phyloP scores from a whole-genome alignment of 2,329 filamentous ascomycete species.

The Monosporascus sp. region DNA sequence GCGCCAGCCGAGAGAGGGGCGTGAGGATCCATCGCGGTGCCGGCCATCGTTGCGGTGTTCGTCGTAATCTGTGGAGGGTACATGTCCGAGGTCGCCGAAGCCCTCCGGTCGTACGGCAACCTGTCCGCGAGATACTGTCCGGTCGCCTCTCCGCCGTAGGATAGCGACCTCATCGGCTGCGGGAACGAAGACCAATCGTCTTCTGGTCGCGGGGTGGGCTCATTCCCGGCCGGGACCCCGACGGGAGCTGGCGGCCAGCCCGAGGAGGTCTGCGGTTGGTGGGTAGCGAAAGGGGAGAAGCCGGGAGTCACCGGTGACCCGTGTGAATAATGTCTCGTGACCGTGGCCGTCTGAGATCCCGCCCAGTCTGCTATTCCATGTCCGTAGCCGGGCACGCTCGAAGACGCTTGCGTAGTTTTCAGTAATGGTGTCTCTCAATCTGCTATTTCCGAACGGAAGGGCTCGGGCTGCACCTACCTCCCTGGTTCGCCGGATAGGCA shows the following conservation, averaged over 20 bases:
- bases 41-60: conserved; percentile 19
- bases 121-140: conserved; percentile 34
- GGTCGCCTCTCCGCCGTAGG: conserved; percentile 40
- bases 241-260: conserved; percentile 33
- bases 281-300: conserved; percentile 44
- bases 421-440: conserved; percentile 9
- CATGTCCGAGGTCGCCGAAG: conserved; percentile 36
- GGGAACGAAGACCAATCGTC: conserved; percentile 41
- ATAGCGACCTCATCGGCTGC: conserved; percentile 40
- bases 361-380: conserved; percentile 40
- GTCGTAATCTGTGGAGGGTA: conserved; percentile 31
- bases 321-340: conserved; percentile 40
- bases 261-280: conserved; percentile 31
- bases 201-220: conserved; percentile 33
- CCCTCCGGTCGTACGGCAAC: conserved; percentile 39
- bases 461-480: conserved; percentile 33
- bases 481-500: conserved; percentile 33
- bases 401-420: conserved; percentile 26
- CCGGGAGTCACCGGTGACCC: conserved; percentile 46
- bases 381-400: conserved; percentile 33
- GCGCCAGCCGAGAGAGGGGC: conserved; percentile 35
- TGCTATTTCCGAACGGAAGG: conserved; percentile 1
- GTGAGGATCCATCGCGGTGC: conserved; percentile 28
- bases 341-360: conserved; percentile 22
- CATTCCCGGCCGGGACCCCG: conserved; percentile 27